Conservation (phyloP, 225 moss, liverwort and hornwort genomes). For the Asterella californica region DNA sequence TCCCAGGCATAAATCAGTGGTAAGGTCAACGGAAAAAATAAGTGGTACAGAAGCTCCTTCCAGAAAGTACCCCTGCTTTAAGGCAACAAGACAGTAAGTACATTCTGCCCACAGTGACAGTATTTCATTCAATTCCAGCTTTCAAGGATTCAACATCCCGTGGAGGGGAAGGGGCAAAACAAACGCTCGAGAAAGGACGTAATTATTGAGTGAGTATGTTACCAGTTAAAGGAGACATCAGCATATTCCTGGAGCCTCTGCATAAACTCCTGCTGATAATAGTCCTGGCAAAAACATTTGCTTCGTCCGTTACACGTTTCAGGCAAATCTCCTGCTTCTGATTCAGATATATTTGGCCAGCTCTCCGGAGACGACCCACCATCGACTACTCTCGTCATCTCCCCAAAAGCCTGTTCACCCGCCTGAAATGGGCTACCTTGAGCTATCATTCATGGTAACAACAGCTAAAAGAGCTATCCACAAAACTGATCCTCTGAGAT, state of each 20-base stretch:
- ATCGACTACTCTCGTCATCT: constrained; percentile 6
- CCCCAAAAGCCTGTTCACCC: neutral
- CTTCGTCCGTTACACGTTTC: neutral
- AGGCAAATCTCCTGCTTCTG: neutral
- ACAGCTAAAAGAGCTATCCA: too few relatives aligned
- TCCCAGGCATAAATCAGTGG: constrained; percentile 72
- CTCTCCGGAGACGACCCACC: constrained; percentile 10
- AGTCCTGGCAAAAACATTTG: constrained; percentile 63
- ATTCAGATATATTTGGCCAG: neutral
- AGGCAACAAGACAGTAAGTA: neutral
- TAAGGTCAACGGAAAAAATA: constrained; percentile 68
- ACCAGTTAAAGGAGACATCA: constrained; percentile 64
- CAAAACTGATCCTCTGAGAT: too few relatives aligned
- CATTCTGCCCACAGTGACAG: neutral
- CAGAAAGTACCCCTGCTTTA: constrained; percentile 64
- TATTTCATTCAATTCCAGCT: too few relatives aligned
- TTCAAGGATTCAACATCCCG: neutral
- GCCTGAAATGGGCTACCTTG: neutral
- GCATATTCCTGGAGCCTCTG: constrained; percentile 58
- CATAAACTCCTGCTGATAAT: constrained; percentile 47
- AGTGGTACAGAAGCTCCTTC: constrained; percentile 71
- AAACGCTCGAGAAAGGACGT: neutral
- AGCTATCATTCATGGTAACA: neutral
- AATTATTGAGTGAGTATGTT: neutral
- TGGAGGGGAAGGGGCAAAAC: neutral